Conservation (phyloP, 805 yeast species). For the Schwanniomyces sp. region DNA sequence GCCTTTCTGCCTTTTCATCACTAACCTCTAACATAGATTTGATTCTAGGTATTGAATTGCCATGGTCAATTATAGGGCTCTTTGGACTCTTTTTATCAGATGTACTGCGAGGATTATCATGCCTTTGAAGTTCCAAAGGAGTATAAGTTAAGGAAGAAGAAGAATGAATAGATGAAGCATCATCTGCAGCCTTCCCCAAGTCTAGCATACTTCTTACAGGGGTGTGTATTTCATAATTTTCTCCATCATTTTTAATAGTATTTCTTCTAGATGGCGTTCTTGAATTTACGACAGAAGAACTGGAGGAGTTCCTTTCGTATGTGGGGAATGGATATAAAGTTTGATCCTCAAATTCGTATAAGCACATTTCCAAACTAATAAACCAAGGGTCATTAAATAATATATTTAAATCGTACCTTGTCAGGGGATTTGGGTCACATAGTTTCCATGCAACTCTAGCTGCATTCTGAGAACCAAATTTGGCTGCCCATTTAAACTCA, state of each 20-base stretch:
- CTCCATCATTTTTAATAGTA: slow-evolving; percentile 15
- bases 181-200: slow-evolving; percentile 14
- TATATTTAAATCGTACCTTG: slow-evolving; percentile 54
- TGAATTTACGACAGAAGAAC: slow-evolving; percentile 20
- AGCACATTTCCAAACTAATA: slow-evolving; percentile 55
- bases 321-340: slow-evolving; percentile 34
- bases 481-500: slow-evolving; percentile 69
- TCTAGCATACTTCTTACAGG: slow-evolving; percentile 43
- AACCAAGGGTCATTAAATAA: slow-evolving; percentile 69
- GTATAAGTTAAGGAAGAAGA: slow-evolving; percentile 21
- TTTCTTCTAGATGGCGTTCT: slow-evolving; percentile 33
- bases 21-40: slow-evolving; percentile 31
- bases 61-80: background rate
- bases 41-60: slow-evolving; percentile 13
- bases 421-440: slow-evolving; percentile 58
- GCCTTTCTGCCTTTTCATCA: slow-evolving; percentile 4
- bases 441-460: slow-evolving; percentile 74
- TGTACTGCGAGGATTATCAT: slow-evolving; percentile 5
- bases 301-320: slow-evolving; percentile 14
- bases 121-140: slow-evolving; percentile 17
- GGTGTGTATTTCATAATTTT: slow-evolving; percentile 18
- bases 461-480: slow-evolving; percentile 56
- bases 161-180: slow-evolving; percentile 21
- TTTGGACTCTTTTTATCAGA: background rate
- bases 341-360: slow-evolving; percentile 49